Base-by-base conservation (phyloP, 345 rosid species). In the Euphorbia lathyris region DNA sequence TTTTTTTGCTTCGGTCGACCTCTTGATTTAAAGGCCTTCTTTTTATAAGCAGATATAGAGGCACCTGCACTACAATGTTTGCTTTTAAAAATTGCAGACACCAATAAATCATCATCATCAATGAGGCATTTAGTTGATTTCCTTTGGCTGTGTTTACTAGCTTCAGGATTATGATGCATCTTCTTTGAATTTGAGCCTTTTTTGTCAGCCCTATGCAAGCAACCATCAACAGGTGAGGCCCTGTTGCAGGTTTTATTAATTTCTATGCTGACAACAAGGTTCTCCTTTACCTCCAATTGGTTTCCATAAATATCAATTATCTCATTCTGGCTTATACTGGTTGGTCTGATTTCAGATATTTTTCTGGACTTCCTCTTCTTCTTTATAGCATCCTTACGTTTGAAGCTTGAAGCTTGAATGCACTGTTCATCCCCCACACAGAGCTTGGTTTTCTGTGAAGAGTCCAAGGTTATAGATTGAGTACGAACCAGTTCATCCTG, bases 331-430 rank as follows among this genome's bases (percentile, higher is more conserved):
- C 78, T 63, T 43, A 73, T 76, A 2, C 72, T 30, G 47, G 79
- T 34, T 64, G 76, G 78, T 84, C 78, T 82, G 65, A 85, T 80
- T 79, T 82, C 85, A 30, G 98, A 87, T 78, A 83, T 79, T 68
- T 84, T 89, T 78, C 77, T 91, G 27, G 90, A 88, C 80, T 87
- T 89, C 81, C 85, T 87, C 87, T 86, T 89, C 81, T 71, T 86
- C 74, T 79, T 84, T 70, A 66, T 66, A 67, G 57, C 58, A 73
- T 68, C 85, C 68, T 80, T 83, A 9, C 65, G 66, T 72, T 71
- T 59, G 14, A 76, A 68, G 17, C 38, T 65, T 42, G 83, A 77
- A 73, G 79, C 82, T 78, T 78, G 79, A 70, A 74, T 60, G 60
- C 76, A 81, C 71, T 73, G 79, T 47, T 63, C 72, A 74, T 73